These are phyloP conservation scores for Medicago lupulina DNA, from an alignment of 306 rosid species.

Conservation along the genomic window DNA sequence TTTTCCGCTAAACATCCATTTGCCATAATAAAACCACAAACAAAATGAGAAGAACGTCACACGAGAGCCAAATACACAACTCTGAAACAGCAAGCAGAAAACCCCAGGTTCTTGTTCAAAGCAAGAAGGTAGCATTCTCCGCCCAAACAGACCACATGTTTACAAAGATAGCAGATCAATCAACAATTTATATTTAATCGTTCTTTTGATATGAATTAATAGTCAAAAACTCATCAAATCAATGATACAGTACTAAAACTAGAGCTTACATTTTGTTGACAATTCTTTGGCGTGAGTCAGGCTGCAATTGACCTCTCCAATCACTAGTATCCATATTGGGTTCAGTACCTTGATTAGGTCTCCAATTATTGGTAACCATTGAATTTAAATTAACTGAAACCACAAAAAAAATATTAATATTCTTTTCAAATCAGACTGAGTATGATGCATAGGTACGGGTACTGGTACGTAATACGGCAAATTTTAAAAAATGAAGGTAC, in stretches of 20 bases:
- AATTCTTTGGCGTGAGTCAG: conserved; percentile 59
- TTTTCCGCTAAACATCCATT: conserved; percentile 7
- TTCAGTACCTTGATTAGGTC: conserved; percentile 53
- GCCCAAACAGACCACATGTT: neutral
- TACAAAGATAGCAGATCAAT: conserved; percentile 13
- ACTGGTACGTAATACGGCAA: too few species aligned
- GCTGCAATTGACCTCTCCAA: conserved; percentile 53
- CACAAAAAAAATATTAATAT: neutral
- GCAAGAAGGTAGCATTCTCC: neutral
- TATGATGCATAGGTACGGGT: too few species aligned
- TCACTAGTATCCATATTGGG: conserved; percentile 51
- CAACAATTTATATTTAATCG: neutral
- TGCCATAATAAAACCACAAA: neutral
- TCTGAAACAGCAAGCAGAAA: neutral
- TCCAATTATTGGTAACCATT: conserved; percentile 58
- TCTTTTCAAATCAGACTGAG: conserved; percentile 35
- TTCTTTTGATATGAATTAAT: conserved; percentile 7
- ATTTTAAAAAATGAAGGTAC: too few species aligned
- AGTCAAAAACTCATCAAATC: conserved; percentile 7
- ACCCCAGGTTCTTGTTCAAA: neutral
- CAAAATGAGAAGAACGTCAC: neutral
- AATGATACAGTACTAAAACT: conserved; percentile 21
- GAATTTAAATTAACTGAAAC: conserved; percentile 31
- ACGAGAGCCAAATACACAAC: too few species aligned
- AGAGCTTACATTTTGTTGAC: conserved; percentile 58